Percentiles rank a stretch among this genome's conserved stretches.
Evolutionary conservation across 148 eudicot species (phyloP).

Genomic region (Gaultheria prostrata): DNA sequence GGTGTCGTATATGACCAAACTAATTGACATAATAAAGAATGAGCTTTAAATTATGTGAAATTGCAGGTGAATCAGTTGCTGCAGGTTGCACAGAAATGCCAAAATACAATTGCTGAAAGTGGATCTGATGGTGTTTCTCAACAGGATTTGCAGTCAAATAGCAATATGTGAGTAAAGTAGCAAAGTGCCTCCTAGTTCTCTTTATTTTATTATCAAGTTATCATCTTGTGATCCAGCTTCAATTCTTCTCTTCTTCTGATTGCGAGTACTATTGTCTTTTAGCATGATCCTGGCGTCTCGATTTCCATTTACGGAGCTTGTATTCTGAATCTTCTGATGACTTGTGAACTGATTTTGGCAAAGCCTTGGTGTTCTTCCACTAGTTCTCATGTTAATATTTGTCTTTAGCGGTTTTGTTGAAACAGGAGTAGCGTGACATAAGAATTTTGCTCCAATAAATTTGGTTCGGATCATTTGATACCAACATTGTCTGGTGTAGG

Average conservation of each 20-base stretch:
- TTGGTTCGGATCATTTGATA: not conserved
- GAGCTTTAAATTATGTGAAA: not conserved
- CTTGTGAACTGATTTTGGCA: not conserved
- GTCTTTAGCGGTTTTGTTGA: not conserved
- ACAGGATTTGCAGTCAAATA: slow-evolving; percentile 76
- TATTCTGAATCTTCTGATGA: slow-evolving; percentile 2
- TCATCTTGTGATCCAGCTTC: slow-evolving; percentile 10
- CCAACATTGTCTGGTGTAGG: not conserved
- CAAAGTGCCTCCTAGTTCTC: not conserved
- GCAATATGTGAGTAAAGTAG: slow-evolving; percentile 62
- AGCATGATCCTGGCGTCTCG: not conserved
- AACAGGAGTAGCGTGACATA: not conserved
- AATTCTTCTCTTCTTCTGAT: not conserved
- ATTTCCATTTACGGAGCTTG: not conserved
- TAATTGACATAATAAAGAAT: not conserved
- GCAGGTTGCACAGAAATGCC: slow-evolving; percentile 95
- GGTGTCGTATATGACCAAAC: not conserved
- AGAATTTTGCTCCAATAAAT: not conserved
- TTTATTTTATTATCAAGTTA: not conserved
- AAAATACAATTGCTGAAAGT: slow-evolving; percentile 69
- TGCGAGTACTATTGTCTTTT: not conserved
- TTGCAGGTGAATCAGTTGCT: slow-evolving; percentile 84
- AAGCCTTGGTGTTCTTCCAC: not conserved
- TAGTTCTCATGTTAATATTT: slow-evolving; percentile 2
- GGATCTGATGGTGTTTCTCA: slow-evolving; percentile 78